Evolutionary conservation across 805 yeast species (phyloP), one percentile per base, ranked within the genome.

Genomic region (Candida xiaguanensis): DNA sequence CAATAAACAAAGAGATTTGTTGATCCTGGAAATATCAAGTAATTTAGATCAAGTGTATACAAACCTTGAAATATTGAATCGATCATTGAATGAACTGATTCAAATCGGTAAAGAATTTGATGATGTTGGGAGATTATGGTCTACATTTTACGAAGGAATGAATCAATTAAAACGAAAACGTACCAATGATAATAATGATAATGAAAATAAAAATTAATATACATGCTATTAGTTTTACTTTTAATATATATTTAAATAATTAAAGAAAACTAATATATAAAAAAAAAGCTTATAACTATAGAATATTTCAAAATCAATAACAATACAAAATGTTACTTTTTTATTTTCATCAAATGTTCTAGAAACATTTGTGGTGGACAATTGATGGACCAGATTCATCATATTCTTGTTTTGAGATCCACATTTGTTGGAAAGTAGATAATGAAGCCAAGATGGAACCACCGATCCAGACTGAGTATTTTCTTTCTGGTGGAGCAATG

Each of bases 341-440:
- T 5, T 5, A 11, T 13, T 26, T 12, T 26, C 15, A 6, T 13
- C 14, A 28, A 15, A 20, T 7, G 24, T 28, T 65, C 80, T 82
- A 84, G 82, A 85, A 85, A 78, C 95, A 85, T 77, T 86, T 86
- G 77, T 85, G 90, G 82, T 85, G 93, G 63, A 93, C 99, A 69
- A 93, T 93, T 51, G 97, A 89, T 64, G 99, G 99, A 67, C 99
- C 99, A 77, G 96, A 87, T 80, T 93, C 99, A 83, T 93, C 99
- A 85, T 93, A 93, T 81, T 93, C 99, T 80, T 93, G 98, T 83
- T 93, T 93, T 35, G 38, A 29, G 86, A 93, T 89, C 99, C 99
- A 93, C 98, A 93, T 91, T 78, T 93, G 98, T 82, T 93, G 98
- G 97, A 93, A 93, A 71, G 99, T 93, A 50, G 96, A 87, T 70